Percentiles rank a stretch among this genome's conserved stretches.
phyloP scores from a whole-genome alignment of 257 asterid genomes.

The Petrea volubilis region DNA sequence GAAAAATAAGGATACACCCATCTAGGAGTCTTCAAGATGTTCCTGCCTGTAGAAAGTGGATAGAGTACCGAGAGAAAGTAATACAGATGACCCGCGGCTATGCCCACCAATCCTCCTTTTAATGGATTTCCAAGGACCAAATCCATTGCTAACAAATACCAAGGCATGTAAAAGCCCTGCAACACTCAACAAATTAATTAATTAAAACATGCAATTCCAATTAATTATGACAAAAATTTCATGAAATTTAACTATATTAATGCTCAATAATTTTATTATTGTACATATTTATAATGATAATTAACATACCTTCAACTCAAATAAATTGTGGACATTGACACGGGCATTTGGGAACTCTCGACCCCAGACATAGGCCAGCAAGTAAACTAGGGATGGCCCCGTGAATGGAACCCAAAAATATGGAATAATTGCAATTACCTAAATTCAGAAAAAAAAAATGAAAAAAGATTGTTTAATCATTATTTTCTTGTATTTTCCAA shows the following conservation, averaged over 20 bases:
- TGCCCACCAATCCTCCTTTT: slow-evolving; percentile 39
- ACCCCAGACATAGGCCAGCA: slow-evolving; percentile 51
- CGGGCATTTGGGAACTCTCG: slow-evolving; percentile 59
- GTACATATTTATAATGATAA: neutral
- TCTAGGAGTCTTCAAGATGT: slow-evolving; percentile 48
- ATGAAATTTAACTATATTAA: neutral
- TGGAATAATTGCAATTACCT: slow-evolving; percentile 46
- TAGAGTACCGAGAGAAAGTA: slow-evolving; percentile 58
- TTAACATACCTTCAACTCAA: slow-evolving; percentile 49
- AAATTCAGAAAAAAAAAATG: neutral
- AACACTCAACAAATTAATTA: no score
- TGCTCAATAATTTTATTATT: neutral
- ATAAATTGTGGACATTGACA: slow-evolving; percentile 42
- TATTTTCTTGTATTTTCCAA: no score
- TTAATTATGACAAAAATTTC: no score
- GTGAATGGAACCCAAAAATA: slow-evolving; percentile 45
- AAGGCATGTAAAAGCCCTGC: slow-evolving; percentile 56
- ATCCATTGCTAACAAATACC: slow-evolving; percentile 45
- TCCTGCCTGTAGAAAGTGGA: slow-evolving; percentile 45
- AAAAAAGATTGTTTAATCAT: no score
- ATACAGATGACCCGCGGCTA: slow-evolving; percentile 51
- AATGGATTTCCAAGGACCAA: slow-evolving; percentile 50
- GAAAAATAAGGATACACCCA: slow-evolving; percentile 59
- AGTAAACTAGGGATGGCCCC: slow-evolving; percentile 45
- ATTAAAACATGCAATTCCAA: no score